Evolutionary conservation across 2,329 filamentous ascomycete species (phyloP), one percentile per base, ranked within the genome.

Genomic region (Penicillium polonicum): DNA sequence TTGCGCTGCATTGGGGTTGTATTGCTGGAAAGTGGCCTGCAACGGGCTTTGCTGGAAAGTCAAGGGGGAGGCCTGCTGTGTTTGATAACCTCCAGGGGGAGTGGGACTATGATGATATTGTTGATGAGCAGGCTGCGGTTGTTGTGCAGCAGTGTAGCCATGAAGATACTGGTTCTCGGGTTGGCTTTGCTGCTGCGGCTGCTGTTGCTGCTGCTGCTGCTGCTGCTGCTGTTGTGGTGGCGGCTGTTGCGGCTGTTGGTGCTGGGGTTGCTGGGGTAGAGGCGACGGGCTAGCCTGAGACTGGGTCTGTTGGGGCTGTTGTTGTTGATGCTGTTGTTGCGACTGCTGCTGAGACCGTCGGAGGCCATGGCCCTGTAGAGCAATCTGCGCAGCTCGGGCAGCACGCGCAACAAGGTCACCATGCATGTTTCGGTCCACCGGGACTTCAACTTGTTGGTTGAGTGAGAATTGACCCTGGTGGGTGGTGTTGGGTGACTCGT

Each of bases 401-500:
- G 78, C 78, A 61, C 78, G 77, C 13, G 76, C 77, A 49, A 80
- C 78, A 53, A 80, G 74, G 52, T 80, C 77, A 42, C 77, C 75
- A 44, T 75, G 74, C 60, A 73, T 73, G 53, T 75, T 76, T 38
- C 71, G 72, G 51, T 76, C 74, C 17, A 73, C 68, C 12, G 74
- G 72, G n/a, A 72, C 71, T 33, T 76, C 75, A 8, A 74, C 70
- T 48, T 72, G 73, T 33, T 73, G 68, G 17, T 70, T 70, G 45
- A 77, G 72, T 23, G 75, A 68, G 50, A 78, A 78, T 50, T 78
- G 75, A 33, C 74, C 72, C 57, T 77, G 75, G 15, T 77, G 70
- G 39, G 74, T 72, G n/a, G 73, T 70, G 58, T 64, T 72, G 6
- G 68, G 68, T 8, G 70, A 62, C 27, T 77, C 75, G 36, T 73